phyloP scores from a whole-genome alignment of 495 filamentous ascomycete genomes.

The Tuber umbilicatum region DNA sequence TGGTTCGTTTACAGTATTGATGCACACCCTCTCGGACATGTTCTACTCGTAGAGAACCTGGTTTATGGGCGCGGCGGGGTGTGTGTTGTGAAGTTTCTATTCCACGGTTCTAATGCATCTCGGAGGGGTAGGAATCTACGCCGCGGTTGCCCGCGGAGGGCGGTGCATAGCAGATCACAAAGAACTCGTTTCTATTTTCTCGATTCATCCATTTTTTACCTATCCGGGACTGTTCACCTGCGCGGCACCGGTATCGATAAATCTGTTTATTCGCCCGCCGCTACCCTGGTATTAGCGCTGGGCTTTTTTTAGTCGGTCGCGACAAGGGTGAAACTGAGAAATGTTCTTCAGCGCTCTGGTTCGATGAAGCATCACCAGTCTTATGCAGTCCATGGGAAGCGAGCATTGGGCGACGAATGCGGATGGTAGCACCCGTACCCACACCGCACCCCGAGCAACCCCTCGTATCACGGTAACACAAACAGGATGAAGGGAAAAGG shows the following conservation, averaged over 20 bases:
- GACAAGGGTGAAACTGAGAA: background rate
- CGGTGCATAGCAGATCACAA: background rate
- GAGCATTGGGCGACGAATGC: background rate
- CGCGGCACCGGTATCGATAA: background rate
- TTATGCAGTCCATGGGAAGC: background rate
- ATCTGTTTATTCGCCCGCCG: background rate
- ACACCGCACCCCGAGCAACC: background rate
- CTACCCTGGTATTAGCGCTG: background rate
- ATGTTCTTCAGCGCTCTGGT: background rate
- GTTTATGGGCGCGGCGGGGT: background rate
- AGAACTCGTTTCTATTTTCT: background rate
- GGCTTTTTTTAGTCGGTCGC: background rate
- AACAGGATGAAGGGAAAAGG: background rate
- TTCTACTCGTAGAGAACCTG: too few species aligned
- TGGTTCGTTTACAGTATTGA: background rate
- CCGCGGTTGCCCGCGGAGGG: background rate
- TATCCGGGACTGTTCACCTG: background rate
- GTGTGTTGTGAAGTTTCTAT: too few species aligned
- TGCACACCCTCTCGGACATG: background rate
- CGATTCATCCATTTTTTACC: background rate
- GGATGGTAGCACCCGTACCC: slow-evolving; percentile 1
- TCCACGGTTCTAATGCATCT: too few species aligned
- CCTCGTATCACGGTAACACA: background rate
- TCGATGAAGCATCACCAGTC: background rate
- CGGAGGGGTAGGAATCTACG: background rate